Conservation (phyloP, 805 yeast species). For the Metschnikowia lachancei region DNA sequence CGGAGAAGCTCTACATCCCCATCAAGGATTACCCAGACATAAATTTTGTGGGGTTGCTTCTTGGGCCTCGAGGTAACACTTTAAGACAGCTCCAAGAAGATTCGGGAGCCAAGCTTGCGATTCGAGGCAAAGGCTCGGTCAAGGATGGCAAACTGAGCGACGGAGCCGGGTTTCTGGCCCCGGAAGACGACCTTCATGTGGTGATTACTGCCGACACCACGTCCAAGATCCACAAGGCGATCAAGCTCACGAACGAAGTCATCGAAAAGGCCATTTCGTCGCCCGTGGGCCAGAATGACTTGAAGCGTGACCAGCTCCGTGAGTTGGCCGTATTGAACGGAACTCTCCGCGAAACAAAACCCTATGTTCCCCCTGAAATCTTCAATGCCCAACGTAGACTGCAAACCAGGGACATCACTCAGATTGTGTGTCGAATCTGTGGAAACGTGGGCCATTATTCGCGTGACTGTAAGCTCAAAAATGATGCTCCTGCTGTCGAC, state of each 20-base stretch:
- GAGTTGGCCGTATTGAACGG: slow-evolving; percentile 94
- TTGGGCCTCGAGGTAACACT: slow-evolving; percentile 97
- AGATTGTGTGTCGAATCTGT: slow-evolving; percentile 70
- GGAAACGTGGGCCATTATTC: slow-evolving; percentile 85
- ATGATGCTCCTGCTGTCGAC: not conserved
- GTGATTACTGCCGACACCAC: slow-evolving; percentile 79
- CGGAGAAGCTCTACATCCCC: slow-evolving; percentile 83
- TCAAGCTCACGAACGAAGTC: slow-evolving; percentile 67
- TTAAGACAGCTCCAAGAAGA: slow-evolving; percentile 73
- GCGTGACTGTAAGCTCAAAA: slow-evolving; percentile 64
- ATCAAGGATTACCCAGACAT: slow-evolving; percentile 84
- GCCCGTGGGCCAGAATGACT: slow-evolving; percentile 91
- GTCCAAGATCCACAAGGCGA: slow-evolving; percentile 72
- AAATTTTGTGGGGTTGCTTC: slow-evolving; percentile 83
- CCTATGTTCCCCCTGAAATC: slow-evolving; percentile 45
- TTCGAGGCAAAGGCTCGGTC: slow-evolving; percentile 94
- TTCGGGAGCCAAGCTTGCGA: slow-evolving; percentile 86
- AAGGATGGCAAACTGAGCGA: slow-evolving; percentile 71
- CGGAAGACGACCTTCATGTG: slow-evolving; percentile 79
- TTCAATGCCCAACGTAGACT: slow-evolving; percentile 29
- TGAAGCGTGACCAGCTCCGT: slow-evolving; percentile 85
- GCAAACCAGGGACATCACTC: slow-evolving; percentile 45
- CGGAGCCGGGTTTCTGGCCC: slow-evolving; percentile 18
- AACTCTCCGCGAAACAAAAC: slow-evolving; percentile 77
- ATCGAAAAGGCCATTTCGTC: slow-evolving; percentile 80